A percentile compares a stretch with the other conserved stretches of the same genome.
These are phyloP conservation scores for Nannochloropsis gaditana DNA, from an alignment of 108 stramenopile genomes.

Conservation along the genomic window DNA sequence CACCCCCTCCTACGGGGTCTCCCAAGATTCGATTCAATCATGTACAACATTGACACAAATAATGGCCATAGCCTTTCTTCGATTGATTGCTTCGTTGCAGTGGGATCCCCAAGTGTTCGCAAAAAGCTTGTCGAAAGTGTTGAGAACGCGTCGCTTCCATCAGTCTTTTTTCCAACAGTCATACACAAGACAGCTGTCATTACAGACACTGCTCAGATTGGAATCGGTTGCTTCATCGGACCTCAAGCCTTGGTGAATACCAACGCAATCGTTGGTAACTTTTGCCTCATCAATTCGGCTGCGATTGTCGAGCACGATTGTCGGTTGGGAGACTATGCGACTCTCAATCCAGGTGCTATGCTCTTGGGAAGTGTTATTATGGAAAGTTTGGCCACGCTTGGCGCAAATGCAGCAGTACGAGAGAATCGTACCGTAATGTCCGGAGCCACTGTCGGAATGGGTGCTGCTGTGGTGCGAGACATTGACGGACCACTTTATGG, in stretches of 20 bases:
- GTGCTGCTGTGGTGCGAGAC: background rate
- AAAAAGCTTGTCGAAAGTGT: constrained; percentile 6
- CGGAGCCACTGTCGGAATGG: background rate
- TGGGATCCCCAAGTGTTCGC: background rate
- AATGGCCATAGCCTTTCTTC: background rate
- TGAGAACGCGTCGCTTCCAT: constrained; percentile 11
- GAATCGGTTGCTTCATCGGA: background rate
- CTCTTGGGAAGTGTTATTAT: constrained; percentile 6
- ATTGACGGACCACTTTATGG: background rate
- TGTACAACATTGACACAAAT: background rate
- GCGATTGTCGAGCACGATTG: constrained; percentile 4
- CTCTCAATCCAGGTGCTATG: background rate
- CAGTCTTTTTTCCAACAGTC: constrained; percentile 4
- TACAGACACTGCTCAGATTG: background rate
- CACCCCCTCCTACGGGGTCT: constrained; percentile 2
- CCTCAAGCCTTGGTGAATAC: constrained; percentile 4
- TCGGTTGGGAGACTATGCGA: constrained; percentile 11
- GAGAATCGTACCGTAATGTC: background rate
- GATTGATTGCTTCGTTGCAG: constrained; percentile 12
- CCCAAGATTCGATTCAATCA: background rate
- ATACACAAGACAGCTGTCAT: constrained; percentile 12
- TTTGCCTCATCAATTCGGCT: constrained; percentile 12
- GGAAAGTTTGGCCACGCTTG: background rate
- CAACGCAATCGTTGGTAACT: background rate
- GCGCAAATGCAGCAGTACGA: constrained; percentile 11